Evolutionary conservation across 352 stramenopile species (phyloP), one percentile per base, ranked within the genome.

Genomic region (Pythium insidiosum): DNA sequence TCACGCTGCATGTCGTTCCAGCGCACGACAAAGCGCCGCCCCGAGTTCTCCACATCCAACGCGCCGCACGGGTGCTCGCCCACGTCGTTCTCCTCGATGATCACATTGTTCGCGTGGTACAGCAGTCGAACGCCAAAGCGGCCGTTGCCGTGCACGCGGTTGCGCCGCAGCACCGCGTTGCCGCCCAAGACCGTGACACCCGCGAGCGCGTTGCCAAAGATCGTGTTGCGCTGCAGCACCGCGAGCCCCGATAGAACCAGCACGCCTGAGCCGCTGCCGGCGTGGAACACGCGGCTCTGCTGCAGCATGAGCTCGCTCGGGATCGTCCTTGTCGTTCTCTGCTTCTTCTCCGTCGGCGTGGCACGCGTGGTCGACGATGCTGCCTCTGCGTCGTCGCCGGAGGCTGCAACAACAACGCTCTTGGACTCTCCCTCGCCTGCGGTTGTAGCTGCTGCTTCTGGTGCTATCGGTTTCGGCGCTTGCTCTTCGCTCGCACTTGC

Each of bases 51-150:
- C 0, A 77, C 62, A 37, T 91, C 79, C 6, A 91, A 61, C 24
- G 81, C 85, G 1, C 76, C 76, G 26, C 79, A 91, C 11, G 63
- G 36, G 19, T 91, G 74, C n/a, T 63, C 59, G 18, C 65, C 60
- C 18, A 91, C 62, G 2, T 69, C 47, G 41, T 91, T 91, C 23
- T 87, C 66, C 51, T 91, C 73, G 18, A 91, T 47, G n/a, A 88
- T 71, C 10, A 88, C 64, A 24, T 83, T 77, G 11, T 66, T 65
- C 0, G 76, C 67, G 23, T 86, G 73, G 40, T 87, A 84, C 9
- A 91, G 47, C 20, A 91, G 34, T 0, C 79, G 62, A 43, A 91
- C 70, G 6, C 79, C 79, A 53, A 88, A 91, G 0, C 75, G 79
- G 3, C 49, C 58, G 52, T 91, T 91, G 9, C 43, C 50, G 20